These are phyloP conservation scores for Aureobasidium subglaciale DNA, from an alignment of 2,329 filamentous ascomycete genomes.

Conservation along the genomic window DNA sequence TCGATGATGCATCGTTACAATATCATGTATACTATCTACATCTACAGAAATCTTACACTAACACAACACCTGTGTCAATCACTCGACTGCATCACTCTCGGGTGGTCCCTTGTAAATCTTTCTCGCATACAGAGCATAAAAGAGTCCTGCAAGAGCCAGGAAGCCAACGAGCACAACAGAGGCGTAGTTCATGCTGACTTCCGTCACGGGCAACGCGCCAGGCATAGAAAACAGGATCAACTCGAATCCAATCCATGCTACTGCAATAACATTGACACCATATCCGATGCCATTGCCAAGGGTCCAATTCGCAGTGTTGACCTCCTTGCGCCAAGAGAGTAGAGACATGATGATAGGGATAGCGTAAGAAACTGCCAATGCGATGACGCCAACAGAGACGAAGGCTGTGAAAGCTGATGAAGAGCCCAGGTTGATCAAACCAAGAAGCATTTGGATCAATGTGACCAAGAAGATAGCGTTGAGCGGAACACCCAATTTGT, in stretches of 20 bases:
- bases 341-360: conserved; percentile 50
- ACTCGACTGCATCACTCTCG: conserved; percentile 9
- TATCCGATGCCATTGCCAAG: conserved; percentile 17
- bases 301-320: conserved; percentile 20
- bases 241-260: conserved; percentile 25
- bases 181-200: conserved; percentile 51
- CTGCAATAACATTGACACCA: conserved; percentile 22
- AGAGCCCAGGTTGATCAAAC: conserved; percentile 44
- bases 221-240: conserved; percentile 46
- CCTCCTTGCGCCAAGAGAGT: conserved; percentile 31
- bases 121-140: conserved; percentile 64
- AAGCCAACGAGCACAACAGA: conserved; percentile 64
- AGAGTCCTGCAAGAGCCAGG: conserved; percentile 51
- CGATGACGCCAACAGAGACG: conserved; percentile 50
- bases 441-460: conserved; percentile 42
- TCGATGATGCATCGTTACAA: no score
- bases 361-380: conserved; percentile 48
- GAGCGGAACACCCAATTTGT: conserved; percentile 33
- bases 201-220: conserved; percentile 46
- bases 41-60: no score
- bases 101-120: conserved; percentile 27
- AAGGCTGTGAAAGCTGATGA: conserved; percentile 44
- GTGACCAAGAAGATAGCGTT: conserved; percentile 38
- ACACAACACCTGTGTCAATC: no score
- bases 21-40: no score